Conservation (phyloP, 257 asterid species). For the Handroanthus guayacan region DNA sequence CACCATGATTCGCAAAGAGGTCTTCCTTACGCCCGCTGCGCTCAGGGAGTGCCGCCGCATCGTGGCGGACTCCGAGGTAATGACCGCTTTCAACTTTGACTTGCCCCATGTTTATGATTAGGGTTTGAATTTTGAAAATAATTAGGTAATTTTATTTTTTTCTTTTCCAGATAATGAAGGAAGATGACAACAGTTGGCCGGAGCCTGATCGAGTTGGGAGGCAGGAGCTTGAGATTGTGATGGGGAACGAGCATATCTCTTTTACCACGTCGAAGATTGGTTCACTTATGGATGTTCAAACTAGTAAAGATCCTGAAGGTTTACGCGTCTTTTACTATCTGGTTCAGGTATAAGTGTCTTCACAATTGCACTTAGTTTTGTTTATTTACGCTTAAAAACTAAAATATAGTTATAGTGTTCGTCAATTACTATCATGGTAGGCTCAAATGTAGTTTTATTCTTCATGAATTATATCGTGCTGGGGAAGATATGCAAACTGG, state of each 20-base stretch:
- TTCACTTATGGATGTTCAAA: slow-evolving; percentile 69
- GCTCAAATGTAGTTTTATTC: too few species aligned
- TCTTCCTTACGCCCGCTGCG: slow-evolving; percentile 60
- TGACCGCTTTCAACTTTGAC: too few species aligned
- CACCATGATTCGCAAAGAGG: slow-evolving; percentile 73
- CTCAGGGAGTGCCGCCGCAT: slow-evolving; percentile 74
- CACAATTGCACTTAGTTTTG: too few species aligned
- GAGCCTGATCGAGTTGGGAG: slow-evolving; percentile 75
- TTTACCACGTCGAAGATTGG: slow-evolving; percentile 76
- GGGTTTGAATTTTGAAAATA: too few species aligned
- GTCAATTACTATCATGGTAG: too few species aligned
- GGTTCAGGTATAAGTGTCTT: slow-evolving; percentile 52
- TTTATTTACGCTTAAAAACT: too few species aligned
- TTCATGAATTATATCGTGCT: too few species aligned
- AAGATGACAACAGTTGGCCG: slow-evolving; percentile 75
- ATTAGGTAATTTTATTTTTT: too few species aligned
- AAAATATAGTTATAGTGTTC: too few species aligned
- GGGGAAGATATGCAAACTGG: too few species aligned
- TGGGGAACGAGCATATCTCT: slow-evolving; percentile 74
- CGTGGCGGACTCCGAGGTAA: slow-evolving; percentile 39
- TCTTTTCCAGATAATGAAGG: slow-evolving; percentile 52
- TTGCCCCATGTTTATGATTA: too few species aligned
- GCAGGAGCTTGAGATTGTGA: slow-evolving; percentile 78
- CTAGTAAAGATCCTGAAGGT: slow-evolving; percentile 76
- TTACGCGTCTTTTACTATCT: slow-evolving; percentile 70